Percentiles rank a stretch among this genome's conserved stretches.
Conservation (phyloP, 768 basidiomycete genomes). For the Suillus lakei region DNA sequence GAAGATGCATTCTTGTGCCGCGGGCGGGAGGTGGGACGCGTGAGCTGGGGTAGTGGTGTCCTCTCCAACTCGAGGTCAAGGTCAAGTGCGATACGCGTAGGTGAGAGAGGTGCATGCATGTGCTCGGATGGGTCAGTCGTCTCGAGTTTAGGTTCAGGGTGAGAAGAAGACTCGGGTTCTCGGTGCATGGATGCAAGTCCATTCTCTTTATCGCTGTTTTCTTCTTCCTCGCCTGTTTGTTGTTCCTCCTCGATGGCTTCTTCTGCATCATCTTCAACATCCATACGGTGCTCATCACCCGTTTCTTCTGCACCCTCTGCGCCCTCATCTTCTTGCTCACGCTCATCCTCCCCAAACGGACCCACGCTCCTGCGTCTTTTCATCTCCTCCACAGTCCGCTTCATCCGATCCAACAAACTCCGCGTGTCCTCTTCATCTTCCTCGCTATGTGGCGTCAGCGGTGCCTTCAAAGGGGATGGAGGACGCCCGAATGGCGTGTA, state of each 20-base stretch:
- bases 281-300: constrained; percentile 35
- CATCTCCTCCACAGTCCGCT: constrained; percentile 41
- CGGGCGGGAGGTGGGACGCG: background rate
- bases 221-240: constrained; percentile 7
- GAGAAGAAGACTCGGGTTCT: background rate
- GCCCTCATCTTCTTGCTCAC: constrained; percentile 38
- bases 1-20: background rate
- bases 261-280: constrained; percentile 44
- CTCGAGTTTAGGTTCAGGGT: background rate
- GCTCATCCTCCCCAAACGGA: constrained; percentile 24
- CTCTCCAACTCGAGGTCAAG: constrained; percentile 6
- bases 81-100: constrained; percentile 1
- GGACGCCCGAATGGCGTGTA: constrained; percentile 6
- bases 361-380: constrained; percentile 32
- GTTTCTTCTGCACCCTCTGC: constrained; percentile 49
- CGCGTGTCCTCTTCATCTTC: constrained; percentile 39
- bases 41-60: constrained; percentile 10
- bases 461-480: constrained; percentile 3
- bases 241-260: constrained; percentile 8
- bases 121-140: constrained; percentile 21
- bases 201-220: constrained; percentile 19
- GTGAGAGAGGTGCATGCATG: constrained; percentile 7
- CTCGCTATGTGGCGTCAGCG: constrained; percentile 17
- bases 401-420: constrained; percentile 41
- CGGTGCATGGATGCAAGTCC: background rate